Base-by-base conservation (phyloP, 1,284 basidiomycete species). In the Leccinum subfulvum region DNA sequence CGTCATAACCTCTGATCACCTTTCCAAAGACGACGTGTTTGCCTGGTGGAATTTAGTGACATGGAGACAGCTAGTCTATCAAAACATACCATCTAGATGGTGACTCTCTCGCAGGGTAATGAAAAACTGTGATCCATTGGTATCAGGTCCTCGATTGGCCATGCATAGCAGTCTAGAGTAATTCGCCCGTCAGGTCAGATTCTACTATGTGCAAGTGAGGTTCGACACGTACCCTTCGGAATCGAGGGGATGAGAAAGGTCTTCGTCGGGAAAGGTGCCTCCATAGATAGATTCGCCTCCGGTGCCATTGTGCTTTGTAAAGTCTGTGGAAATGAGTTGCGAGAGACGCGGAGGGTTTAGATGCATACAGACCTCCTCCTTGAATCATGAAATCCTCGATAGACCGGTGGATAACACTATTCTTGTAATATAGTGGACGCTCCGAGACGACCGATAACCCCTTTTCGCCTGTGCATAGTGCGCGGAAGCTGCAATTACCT, bases 331-430 rank as follows among this genome's bases (percentile, higher is more conserved):
- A n/a, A 58, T 3, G 49, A 65, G 61, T 55, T 28, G 5, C 16
- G 49, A 60, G 51, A 30, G 49, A 56, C 49, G 60, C 51, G 21
- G 28, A 1, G 13, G 6, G 16, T 13, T 2, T 53, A 37, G 28
- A 14, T 1, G 21, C 37, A 23, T 51, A 60, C 65, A 18, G 30
- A 89, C 87, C 88, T 77, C 90, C 90, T 51, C 87, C 90, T 77
- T 92, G 91, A 59, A 95, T 86, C 95, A 97, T 97, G 76, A 97
- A 96, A 65, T 87, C 83, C 23, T 85, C 81, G 64, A 96, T 95
- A 33, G 90, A 88, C 28, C 93, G 83, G 71, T 95, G 93, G 16
- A 95, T 81, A 54, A 87, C 86, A 62, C 83, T 86, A 69, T 87
- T 87, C 76, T 92, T 93, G 84, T 95, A 97, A 76, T 90, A 89